Percentiles rank a stretch among this genome's conserved stretches.
Conservation (phyloP, 441 rosid species). For the Aleurites moluccanus region DNA sequence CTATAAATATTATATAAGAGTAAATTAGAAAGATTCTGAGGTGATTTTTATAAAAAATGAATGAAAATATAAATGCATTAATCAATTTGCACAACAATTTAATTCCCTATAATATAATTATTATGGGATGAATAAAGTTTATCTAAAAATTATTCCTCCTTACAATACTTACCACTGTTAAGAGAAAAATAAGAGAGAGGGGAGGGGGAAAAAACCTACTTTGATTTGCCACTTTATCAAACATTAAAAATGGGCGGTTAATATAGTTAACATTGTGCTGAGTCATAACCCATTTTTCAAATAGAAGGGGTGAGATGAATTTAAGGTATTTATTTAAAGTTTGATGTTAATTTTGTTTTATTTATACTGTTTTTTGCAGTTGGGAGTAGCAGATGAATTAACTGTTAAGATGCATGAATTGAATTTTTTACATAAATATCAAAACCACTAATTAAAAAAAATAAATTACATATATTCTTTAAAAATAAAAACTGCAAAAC, state of each 20-base stretch:
- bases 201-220: no score
- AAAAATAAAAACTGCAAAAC: background rate
- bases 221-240: background rate
- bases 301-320: background rate
- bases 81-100: no score
- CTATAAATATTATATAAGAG: no score
- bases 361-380: background rate
- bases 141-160: no score
- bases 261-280: background rate
- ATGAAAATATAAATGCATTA: no score
- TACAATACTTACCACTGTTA: no score
- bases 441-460: background rate
- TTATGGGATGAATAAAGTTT: no score
- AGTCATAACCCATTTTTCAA: background rate
- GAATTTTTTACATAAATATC: background rate
- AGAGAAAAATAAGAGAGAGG: no score
- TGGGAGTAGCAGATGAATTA: constrained; percentile 6
- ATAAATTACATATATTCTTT: background rate
- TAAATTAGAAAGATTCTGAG: no score
- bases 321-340: background rate
- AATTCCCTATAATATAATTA: no score
- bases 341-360: background rate
- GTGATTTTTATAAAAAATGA: no score
- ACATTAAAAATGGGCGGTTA: background rate
- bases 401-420: constrained; percentile 13